phyloP scores from a whole-genome alignment of 192 early-diverging fungal genomes.

The Entomortierella beljakovae region DNA sequence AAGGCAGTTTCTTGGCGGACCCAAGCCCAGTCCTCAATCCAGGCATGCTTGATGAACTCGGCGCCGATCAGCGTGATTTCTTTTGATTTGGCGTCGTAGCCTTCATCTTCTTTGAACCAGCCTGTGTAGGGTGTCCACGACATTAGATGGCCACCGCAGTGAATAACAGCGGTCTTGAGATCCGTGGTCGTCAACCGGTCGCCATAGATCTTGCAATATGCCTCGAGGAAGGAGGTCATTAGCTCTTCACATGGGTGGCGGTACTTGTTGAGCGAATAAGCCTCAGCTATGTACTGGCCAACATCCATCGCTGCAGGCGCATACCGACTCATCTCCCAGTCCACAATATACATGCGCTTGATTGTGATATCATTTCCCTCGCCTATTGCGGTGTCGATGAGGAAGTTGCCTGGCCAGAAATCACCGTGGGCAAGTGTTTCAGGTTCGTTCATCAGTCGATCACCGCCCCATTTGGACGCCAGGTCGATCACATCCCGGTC shows the following conservation, averaged over 20 bases:
- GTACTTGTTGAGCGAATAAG: conserved; percentile 43
- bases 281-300: conserved; percentile 53
- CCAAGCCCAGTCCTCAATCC: conserved; percentile 57
- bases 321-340: conserved; percentile 54
- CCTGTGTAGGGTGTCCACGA: conserved; percentile 50
- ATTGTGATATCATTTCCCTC: conserved; percentile 32
- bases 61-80: conserved; percentile 36
- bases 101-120: conserved; percentile 49
- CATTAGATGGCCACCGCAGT: conserved; percentile 50
- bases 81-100: conserved; percentile 20
- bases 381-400: conserved; percentile 22
- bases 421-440: conserved; percentile 54
- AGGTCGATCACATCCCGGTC: conserved; percentile 26
- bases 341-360: conserved; percentile 40
- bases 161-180: conserved; percentile 49
- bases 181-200: conserved; percentile 32
- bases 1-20: conserved; percentile 42
- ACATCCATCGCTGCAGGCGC: conserved; percentile 53
- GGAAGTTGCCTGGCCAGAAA: conserved; percentile 55
- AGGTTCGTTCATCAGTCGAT: conserved; percentile 47
- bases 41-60: conserved; percentile 51
- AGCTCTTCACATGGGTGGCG: conserved; percentile 49
- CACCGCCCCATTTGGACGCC: conserved; percentile 47
- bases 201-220: conserved; percentile 35
- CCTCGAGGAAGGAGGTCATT: conserved; percentile 36